Base-by-base conservation (phyloP, 1,284 basidiomycete species). In the Serendipita sp. region DNA sequence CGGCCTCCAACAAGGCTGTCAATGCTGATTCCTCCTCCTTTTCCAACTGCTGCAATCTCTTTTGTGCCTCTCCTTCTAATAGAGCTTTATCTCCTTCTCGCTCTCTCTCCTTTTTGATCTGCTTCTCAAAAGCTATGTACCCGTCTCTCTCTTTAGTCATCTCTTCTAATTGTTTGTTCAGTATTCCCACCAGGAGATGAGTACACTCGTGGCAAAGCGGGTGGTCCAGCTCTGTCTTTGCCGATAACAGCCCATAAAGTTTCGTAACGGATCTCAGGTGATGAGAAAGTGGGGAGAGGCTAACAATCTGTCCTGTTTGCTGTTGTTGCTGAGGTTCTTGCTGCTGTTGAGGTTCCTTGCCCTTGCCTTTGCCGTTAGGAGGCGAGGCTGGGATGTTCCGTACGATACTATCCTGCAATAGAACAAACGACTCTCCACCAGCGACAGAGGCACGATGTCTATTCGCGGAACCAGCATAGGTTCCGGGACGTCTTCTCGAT, bases 201-300 rank as follows among this genome's bases (percentile, higher is more conserved):
- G 93, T 92, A 73, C 96, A 99, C 70, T 96, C 93, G 1, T 87
- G 83, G 72, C 96, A 99, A 8, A 99, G 79, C 2, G 96, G 96
- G 72, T 99, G 95, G 72, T 95, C 91, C 61, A 96, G 82, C 49
- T 91, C 87, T 60, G 91, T 89, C 47, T 85, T 79, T 60, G 83
- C 82, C 2, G 89, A 89, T 30, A 94, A 77, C 47, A 93, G 74
- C 69, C 87, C 83, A 71, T 93, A 88, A 38, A 95, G 78, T 38
- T 82, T 82, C 67, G 79, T 77, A 61, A 86, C 84, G 41, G 85
- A 87, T 64, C 84, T 83, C 60, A 89, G 75, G 69, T 87, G 87
- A 71, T 88, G 86, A 38, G 88, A 87, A 64, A 88, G 77, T n/a
- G 87, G 85, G 13, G 87, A 83, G 53, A 85, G 83, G 68, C 81